These are phyloP conservation scores for Podospora pseudocomata DNA, from an alignment of 495 filamentous ascomycete genomes.

Conservation along the genomic window DNA sequence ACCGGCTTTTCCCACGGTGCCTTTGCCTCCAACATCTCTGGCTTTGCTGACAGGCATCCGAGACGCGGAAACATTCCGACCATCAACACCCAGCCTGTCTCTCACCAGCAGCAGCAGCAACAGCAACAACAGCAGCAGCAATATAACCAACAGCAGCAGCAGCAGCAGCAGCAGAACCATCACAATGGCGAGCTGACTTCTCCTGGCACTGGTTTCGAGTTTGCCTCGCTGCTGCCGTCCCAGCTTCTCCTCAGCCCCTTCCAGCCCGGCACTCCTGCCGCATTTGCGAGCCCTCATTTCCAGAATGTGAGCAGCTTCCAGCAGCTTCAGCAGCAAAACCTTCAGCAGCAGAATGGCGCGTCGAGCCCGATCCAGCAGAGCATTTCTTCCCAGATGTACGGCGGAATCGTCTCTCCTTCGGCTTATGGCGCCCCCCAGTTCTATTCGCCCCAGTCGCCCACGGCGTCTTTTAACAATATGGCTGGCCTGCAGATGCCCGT, in stretches of 20 bases:
- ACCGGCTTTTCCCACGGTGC: slow-evolving; percentile 90
- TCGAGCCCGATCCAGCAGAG: slow-evolving; percentile 49
- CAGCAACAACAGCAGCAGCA: slow-evolving; percentile 25
- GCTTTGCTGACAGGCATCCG: slow-evolving; percentile 78
- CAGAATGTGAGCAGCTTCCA: slow-evolving; percentile 75
- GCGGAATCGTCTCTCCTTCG: slow-evolving; percentile 72
- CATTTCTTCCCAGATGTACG: slow-evolving; percentile 71
- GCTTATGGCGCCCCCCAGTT: slow-evolving; percentile 70
- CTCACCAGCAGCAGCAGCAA: slow-evolving; percentile 37
- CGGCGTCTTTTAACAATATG: slow-evolving; percentile 64
- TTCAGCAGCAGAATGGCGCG: slow-evolving; percentile 52
- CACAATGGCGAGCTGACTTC: slow-evolving; percentile 68
- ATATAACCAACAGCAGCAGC: slow-evolving; percentile 29
- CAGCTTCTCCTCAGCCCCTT: slow-evolving; percentile 94
- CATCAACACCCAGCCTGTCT: slow-evolving; percentile 76
- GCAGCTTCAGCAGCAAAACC: slow-evolving; percentile 59
- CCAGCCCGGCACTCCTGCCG: slow-evolving; percentile 86
- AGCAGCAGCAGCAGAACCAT: slow-evolving; percentile 29
- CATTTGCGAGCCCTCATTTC: slow-evolving; percentile 88
- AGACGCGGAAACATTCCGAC: slow-evolving; percentile 81
- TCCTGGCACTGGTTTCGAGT: slow-evolving; percentile 86
- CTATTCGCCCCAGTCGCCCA: slow-evolving; percentile 82
- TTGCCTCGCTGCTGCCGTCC: slow-evolving; percentile 90
- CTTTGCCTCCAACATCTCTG: slow-evolving; percentile 74
- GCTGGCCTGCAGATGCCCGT: slow-evolving; percentile 51